Evolutionary conservation across 768 basidiomycete genomes (phyloP).

Genomic region (Auriscalpium vulgare): DNA sequence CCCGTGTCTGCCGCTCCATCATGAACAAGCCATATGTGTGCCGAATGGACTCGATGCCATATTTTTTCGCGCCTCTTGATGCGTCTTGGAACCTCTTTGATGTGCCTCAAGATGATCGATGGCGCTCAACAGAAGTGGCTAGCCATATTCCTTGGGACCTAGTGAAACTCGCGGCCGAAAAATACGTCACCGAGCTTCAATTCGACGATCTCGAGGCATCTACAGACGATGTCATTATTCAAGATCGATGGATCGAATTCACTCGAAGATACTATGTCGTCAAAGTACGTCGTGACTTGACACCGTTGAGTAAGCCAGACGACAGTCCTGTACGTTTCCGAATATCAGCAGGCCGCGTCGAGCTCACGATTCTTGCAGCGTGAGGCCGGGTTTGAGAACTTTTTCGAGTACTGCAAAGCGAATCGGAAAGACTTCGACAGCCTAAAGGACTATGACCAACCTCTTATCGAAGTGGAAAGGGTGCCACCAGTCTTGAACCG

Average conservation of each 20-base stretch:
- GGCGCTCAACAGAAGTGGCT: constrained; percentile 30
- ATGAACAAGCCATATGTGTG: constrained; percentile 65
- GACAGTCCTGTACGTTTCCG: constrained; percentile 49
- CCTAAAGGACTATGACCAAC: constrained; percentile 54
- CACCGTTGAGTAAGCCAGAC: constrained; percentile 60
- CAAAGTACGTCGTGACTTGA: constrained; percentile 55
- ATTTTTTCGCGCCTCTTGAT: constrained; percentile 59
- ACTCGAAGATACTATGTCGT: constrained; percentile 60
- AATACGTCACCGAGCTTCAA: constrained; percentile 45
- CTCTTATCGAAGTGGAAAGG: constrained; percentile 60
- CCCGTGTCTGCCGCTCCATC: constrained; percentile 52
- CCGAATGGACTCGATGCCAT: constrained; percentile 44
- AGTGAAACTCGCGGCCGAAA: constrained; percentile 42
- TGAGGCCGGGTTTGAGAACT: constrained; percentile 49
- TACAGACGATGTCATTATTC: constrained; percentile 51
- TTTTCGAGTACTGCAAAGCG: constrained; percentile 60
- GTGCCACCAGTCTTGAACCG: constrained; percentile 45
- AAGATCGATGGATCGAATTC: constrained; percentile 72
- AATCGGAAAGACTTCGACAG: constrained; percentile 56
- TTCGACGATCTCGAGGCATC: constrained; percentile 28
- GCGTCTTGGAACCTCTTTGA: constrained; percentile 26
- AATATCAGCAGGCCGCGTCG: neutral
- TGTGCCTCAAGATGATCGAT: constrained; percentile 15
- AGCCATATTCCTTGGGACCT: constrained; percentile 57
- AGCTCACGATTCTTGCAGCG: constrained; percentile 31